Base-by-base conservation (phyloP, 1,139 yeast species). In the Blastobotrys niveus region DNA sequence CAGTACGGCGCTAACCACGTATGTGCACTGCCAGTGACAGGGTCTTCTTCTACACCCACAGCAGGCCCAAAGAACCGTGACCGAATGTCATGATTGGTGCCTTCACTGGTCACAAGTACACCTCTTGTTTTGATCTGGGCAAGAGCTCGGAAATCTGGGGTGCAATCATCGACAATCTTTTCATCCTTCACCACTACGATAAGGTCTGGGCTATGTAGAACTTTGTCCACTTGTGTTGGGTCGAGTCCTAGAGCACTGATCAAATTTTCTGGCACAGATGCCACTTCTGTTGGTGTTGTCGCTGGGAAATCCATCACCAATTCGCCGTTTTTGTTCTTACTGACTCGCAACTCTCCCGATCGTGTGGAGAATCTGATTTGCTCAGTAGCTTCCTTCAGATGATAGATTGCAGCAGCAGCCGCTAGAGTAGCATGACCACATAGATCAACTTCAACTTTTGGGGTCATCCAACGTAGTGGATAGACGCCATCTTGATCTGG, bases 381-480 rank as follows among this genome's bases (percentile, higher is more conserved):
- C 8, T 20, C 34, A 12, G 20, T 22, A 5, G 35, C 15, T 15
- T 34, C 43, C 10, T 35, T 35, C 15, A 33, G 32, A n/a, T 31
- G 34, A 14, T 19, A 40, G 9, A 40, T 22, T 12, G 34, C 38
- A 4, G 38, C 25, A n/a, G 43, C 43, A 27, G 32, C 5, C 7
- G 38, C 43, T 21, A 40, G 17, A 2, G 43, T 40, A 10, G 43
- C 43, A 21, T 40, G 43, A 15, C 43, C 43, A 21, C 43, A 40
- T n/a, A 40, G 33, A 19, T 12, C 43, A 8, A 40, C 43, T 19
- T 40, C 43, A n/a, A 18, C 27, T 2, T 33, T 26, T 19, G 43
- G 43, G 3, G 43, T 40, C 38, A 40, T 21, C 43, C 43, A 40
- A 21, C 43, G 37, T 27, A 40, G 24, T 6, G 30, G 14, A 8